Conservation (phyloP, 1,284 basidiomycete species). For the Prillingera fragicola region DNA sequence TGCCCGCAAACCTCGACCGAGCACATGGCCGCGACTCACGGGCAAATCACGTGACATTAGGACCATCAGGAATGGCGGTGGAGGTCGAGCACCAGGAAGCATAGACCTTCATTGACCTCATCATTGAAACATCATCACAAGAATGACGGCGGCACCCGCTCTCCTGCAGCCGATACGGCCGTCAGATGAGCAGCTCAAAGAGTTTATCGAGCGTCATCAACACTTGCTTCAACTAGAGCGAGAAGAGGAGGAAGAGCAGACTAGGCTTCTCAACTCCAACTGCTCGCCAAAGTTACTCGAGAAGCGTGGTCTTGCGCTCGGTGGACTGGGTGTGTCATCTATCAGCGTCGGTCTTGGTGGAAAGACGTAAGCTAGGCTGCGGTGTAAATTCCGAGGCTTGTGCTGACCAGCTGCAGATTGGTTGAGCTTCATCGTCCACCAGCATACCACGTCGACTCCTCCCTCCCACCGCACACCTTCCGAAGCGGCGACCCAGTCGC, state of each 20-base stretch:
- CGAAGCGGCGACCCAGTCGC: constrained; percentile 76
- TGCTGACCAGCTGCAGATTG: constrained; percentile 52
- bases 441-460: constrained; percentile 65
- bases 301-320: constrained; percentile 74
- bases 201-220: constrained; percentile 68
- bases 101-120: too few relatives aligned
- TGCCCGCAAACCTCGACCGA: too few relatives aligned
- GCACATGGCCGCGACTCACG: too few relatives aligned
- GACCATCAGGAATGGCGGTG: too few relatives aligned
- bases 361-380: constrained; percentile 62
- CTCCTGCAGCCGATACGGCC: constrained; percentile 24
- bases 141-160: neutral
- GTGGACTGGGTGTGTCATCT: constrained; percentile 63
- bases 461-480: constrained; percentile 79
- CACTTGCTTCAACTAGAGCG: constrained; percentile 65
- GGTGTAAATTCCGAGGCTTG: neutral
- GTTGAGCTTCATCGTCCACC: constrained; percentile 78
- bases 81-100: too few relatives aligned
- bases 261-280: constrained; percentile 71
- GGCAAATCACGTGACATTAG: too few relatives aligned
- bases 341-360: constrained; percentile 79
- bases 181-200: constrained; percentile 46
- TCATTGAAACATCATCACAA: too few relatives aligned
- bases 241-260: constrained; percentile 74
- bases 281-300: constrained; percentile 79